Evolutionary conservation across 805 yeast genomes (phyloP), one percentile per base, ranked within the genome.

Genomic region (Starmerella floris): DNA sequence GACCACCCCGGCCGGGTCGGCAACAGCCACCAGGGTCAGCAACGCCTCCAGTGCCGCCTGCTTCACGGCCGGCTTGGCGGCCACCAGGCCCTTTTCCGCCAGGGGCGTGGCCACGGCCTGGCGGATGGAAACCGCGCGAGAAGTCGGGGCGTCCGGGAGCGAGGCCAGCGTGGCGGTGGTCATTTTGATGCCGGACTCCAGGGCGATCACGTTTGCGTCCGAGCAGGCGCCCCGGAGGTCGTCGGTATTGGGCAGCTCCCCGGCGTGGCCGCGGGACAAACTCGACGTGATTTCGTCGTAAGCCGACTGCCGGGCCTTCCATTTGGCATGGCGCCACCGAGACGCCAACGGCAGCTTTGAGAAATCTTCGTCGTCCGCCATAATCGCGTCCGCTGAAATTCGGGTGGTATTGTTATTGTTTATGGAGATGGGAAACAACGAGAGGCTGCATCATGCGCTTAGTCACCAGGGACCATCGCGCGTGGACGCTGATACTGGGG

Each of bases 181-280:
- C 6, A 81, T 69, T 3, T 63, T 58, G 19, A 84, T 64, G 4
- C 83, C 97, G 1, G 79, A 65, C 55, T 91, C 97, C 50, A 85
- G 94, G 0, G 97, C 94, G 16, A 80, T 91, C 17, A 85, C 95
- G 57, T 91, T 91, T 26, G 79, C 59, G 57, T 91, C 98, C 2
- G 73, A 67, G 6, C 81, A 77, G 32, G 78, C 69, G 50, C 67
- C 66, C 51, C 72, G 76, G 53, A 77, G 65, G 2, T 43, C 47
- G 23, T 39, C 43, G 16, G 26, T 19, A 9, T 36, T 4, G 9
- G 48, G 43, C 25, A 28, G 16, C 11, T 13, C 27, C 11, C 25
- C 30, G 20, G 22, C 16, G 15, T 20, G 37, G 8, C 44, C 43
- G 17, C 13, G 13, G 30, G 35, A 27, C 16, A 44, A 6, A 4